Percentiles rank a stretch among this genome's conserved stretches.
Evolutionary conservation across 495 filamentous ascomycete species (phyloP).

Genomic region (Gamarada debralockiae): DNA sequence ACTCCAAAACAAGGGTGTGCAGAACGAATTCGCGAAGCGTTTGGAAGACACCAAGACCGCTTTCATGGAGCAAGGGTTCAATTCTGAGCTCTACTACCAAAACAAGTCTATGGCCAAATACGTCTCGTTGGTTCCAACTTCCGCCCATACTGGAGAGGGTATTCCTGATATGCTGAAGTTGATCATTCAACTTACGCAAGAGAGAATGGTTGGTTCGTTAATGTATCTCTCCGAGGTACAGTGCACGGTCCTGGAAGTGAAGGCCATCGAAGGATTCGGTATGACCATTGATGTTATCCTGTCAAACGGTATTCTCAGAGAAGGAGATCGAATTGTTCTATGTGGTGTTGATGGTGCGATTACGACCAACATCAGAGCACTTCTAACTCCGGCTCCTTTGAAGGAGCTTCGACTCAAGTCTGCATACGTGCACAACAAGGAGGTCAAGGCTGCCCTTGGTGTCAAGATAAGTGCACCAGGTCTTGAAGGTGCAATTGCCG

Average conservation of each 20-base stretch:
- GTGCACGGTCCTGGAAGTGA: constrained; percentile 97
- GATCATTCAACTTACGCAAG: constrained; percentile 84
- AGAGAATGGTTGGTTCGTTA: constrained; percentile 94
- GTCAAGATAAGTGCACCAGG: constrained; percentile 98
- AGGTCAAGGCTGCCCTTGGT: constrained; percentile 96
- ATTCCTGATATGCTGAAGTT: constrained; percentile 99
- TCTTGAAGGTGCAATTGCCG: constrained; percentile 94
- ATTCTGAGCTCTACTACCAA: constrained; percentile 93
- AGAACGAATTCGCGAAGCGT: constrained; percentile 91
- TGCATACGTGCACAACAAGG: constrained; percentile 96
- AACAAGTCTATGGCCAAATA: constrained; percentile 94
- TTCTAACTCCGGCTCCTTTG: constrained; percentile 90
- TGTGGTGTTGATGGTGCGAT: constrained; percentile 96
- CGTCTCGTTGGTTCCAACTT: constrained; percentile 94
- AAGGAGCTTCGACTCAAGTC: constrained; percentile 93
- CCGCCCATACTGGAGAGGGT: constrained; percentile 96
- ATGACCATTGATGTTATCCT: constrained; percentile 98
- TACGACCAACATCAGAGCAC: constrained; percentile 90
- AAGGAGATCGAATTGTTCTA: constrained; percentile 91
- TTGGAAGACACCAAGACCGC: constrained; percentile 88
- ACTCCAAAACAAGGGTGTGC: constrained; percentile 89
- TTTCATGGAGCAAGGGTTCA: constrained; percentile 95
- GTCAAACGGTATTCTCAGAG: constrained; percentile 90
- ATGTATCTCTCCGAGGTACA: constrained; percentile 99
- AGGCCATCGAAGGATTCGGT: constrained; percentile 96